Percentiles rank a stretch among this genome's conserved stretches.
Conservation (phyloP, 1,139 yeast species). For the Suhomyces yuchorum region DNA sequence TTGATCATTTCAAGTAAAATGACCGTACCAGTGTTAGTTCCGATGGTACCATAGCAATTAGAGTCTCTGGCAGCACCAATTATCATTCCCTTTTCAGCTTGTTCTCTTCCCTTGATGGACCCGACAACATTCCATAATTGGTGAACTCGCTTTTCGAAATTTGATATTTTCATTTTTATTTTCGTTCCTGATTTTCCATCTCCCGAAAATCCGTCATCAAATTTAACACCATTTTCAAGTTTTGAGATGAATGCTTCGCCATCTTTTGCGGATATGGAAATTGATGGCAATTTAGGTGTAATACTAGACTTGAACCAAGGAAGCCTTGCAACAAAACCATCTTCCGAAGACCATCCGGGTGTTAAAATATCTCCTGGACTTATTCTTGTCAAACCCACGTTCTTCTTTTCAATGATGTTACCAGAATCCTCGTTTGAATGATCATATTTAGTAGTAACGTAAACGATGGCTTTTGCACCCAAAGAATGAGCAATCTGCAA, state of each 20-base stretch:
- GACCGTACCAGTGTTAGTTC: slow-evolving; percentile 77
- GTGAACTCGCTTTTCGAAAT: slow-evolving; percentile 61
- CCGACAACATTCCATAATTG: slow-evolving; percentile 81
- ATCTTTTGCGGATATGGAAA: slow-evolving; percentile 76
- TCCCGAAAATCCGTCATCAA: slow-evolving; percentile 35
- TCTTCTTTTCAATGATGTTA: slow-evolving; percentile 59
- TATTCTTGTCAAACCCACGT: slow-evolving; percentile 66
- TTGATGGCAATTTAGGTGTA: slow-evolving; percentile 71
- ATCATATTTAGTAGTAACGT: slow-evolving; percentile 33
- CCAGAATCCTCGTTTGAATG: slow-evolving; percentile 41
- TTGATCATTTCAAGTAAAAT: slow-evolving; percentile 72
- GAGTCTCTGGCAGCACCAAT: slow-evolving; percentile 88
- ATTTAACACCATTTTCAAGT: slow-evolving; percentile 51
- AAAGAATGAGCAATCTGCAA: slow-evolving; percentile 33
- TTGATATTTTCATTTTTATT: slow-evolving; percentile 44
- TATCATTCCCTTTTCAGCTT: slow-evolving; percentile 68
- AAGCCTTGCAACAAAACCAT: slow-evolving; percentile 37
- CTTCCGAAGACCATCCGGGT: slow-evolving; percentile 74
- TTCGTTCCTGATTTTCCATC: slow-evolving; percentile 15
- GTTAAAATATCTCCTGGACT: slow-evolving; percentile 79
- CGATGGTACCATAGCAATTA: slow-evolving; percentile 70
- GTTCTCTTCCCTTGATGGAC: slow-evolving; percentile 78
- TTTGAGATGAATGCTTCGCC: slow-evolving; percentile 53
- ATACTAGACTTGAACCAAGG: slow-evolving; percentile 52
- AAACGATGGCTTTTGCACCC: slow-evolving; percentile 40